Evolutionary conservation across 345 rosid genomes (phyloP), one percentile per base, ranked within the genome.

Genomic region (Aquilaria yunnanensis): DNA sequence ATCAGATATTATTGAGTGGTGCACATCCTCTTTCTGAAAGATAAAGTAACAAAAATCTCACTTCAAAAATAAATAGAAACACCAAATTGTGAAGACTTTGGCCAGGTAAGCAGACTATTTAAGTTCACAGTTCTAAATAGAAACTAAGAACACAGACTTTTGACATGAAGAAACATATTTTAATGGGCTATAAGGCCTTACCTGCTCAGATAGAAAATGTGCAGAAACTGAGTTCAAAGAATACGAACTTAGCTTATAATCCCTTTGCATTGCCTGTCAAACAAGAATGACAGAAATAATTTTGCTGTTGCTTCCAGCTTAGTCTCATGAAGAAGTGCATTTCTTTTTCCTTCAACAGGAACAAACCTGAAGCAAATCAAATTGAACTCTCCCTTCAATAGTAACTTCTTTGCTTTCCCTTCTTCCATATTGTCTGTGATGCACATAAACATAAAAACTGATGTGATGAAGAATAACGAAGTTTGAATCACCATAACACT

Each of bases 131-230:
- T 23, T 23, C 23, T 23, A 23, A 23, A 0, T 9, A 37, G 8
- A 37, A 37, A 1, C 7, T 37, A 37, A 37, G 43, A 37, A 5
- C 43, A 23, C 23, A 23, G 23, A 23, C 23, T 23, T 23, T 37
- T 37, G 43, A 5, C 43, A 37, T 4, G 43, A 37, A 37, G 3
- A 37, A 37, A 37, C 43, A 37, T 37, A 37, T 3, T 9, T 37
- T 37, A 37, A 37, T 3, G 6, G 43, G 43, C 23, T 34, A 62
- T 47, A 51, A 62, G 34, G 10, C 46, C 69, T 81, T 74, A 90
- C 97, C 91, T 94, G 99, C 78, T 90, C 97, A 37, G 94, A 85
- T 47, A 94, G 97, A 80, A 94, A 94, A 76, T 94, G 99, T 6
- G 99, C 95, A 50, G 97, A 90, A 75, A 94, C 97, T 57, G 97